Conservation (phyloP, 192 early-diverging fungal genomes). For the Pilaira anomala region DNA sequence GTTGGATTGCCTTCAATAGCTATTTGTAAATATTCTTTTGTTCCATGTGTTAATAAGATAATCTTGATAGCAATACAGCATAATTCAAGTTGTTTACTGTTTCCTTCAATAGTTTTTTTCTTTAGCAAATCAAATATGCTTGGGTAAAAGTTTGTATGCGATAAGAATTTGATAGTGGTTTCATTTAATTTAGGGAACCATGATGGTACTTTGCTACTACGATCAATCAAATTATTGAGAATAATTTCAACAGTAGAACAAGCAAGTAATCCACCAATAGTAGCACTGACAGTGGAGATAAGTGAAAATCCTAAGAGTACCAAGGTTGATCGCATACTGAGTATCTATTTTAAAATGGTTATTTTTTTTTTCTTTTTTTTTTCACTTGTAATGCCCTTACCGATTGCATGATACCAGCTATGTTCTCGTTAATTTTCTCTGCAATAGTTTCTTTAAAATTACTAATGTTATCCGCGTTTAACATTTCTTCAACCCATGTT, state of each 20-base stretch:
- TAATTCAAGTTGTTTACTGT: slow-evolving; percentile 27
- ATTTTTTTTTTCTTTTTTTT: not conserved
- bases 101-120: slow-evolving; percentile 37
- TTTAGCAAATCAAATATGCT: slow-evolving; percentile 28
- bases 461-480: slow-evolving; percentile 5
- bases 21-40: slow-evolving; percentile 4
- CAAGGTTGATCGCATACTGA: slow-evolving; percentile 39
- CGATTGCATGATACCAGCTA: slow-evolving; percentile 17
- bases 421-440: slow-evolving; percentile 13
- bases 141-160: slow-evolving; percentile 29
- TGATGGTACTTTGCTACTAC: slow-evolving; percentile 11
- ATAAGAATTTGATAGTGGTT: slow-evolving; percentile 28
- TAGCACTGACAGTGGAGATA: slow-evolving; percentile 27
- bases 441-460: slow-evolving; percentile 15
- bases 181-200: slow-evolving; percentile 37
- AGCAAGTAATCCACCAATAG: slow-evolving; percentile 26
- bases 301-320: slow-evolving; percentile 23
- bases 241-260: slow-evolving; percentile 35
- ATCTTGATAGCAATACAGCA: slow-evolving; percentile 23
- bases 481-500: slow-evolving; percentile 9
- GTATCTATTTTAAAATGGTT: slow-evolving; percentile 21
- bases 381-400: slow-evolving; percentile 9
- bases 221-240: slow-evolving; percentile 27
- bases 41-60: slow-evolving; percentile 30
- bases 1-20: slow-evolving; percentile 31